phyloP scores from a whole-genome alignment of 257 asterid genomes.

The Solanum megistacrolobum region DNA sequence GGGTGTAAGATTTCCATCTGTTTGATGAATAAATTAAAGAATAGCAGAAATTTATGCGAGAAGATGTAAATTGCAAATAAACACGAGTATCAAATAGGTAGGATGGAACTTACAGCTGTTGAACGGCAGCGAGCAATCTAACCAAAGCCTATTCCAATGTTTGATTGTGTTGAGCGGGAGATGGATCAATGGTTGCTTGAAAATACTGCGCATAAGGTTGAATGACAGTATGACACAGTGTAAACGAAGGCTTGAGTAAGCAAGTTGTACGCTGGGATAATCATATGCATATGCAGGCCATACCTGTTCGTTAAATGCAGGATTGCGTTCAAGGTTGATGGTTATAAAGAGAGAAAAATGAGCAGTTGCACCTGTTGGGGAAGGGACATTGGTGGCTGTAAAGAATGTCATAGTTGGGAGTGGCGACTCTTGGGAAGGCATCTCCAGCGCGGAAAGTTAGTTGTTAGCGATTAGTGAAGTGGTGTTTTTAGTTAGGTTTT shows the following conservation, averaged over 20 bases:
- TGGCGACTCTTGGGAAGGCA: background rate
- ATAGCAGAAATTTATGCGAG: background rate
- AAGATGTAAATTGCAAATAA: background rate
- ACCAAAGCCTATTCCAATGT: background rate
- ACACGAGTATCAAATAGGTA: background rate
- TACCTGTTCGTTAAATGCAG: background rate
- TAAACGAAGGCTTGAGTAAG: background rate
- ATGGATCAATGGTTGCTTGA: background rate
- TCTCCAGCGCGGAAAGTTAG: too few relatives aligned
- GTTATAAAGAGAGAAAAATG: background rate
- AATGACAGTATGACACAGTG: background rate
- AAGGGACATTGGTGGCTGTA: background rate
- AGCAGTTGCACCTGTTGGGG: background rate
- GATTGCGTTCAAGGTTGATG: background rate
- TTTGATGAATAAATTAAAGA: background rate
- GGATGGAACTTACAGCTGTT: background rate
- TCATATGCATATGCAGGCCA: background rate
- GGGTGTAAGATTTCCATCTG: background rate
- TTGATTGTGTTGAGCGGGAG: background rate
- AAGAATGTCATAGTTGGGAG: background rate
- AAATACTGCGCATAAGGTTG: background rate
- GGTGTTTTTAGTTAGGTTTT: background rate
- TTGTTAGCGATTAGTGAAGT: background rate
- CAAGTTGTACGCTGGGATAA: background rate
- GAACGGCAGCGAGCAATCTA: background rate